Conservation (phyloP, 129 eudicot genomes). For the Helianthus tuberosus region DNA sequence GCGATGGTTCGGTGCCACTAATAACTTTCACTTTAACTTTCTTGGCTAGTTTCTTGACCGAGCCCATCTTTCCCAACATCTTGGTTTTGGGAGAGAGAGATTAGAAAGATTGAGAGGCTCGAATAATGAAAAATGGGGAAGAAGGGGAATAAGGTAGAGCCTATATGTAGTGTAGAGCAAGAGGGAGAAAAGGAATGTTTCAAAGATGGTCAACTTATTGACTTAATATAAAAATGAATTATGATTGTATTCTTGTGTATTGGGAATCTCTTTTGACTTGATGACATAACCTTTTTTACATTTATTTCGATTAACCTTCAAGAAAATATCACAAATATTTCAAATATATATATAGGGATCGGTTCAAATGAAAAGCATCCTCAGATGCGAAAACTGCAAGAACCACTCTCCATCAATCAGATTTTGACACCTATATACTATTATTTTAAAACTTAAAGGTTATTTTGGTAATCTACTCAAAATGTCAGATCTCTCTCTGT, state of each 20-base stretch:
- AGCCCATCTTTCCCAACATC: slow-evolving; percentile 72
- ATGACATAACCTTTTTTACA: neutral
- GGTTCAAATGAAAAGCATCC: no score
- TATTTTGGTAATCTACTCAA: no score
- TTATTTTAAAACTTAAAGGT: no score
- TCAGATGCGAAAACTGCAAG: no score
- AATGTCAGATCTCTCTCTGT: no score
- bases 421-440: no score
- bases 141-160: slow-evolving; percentile 18
- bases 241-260: slow-evolving; percentile 34
- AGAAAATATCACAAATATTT: no score
- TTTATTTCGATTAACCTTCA: no score
- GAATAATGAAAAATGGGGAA: slow-evolving; percentile 15
- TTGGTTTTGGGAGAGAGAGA: slow-evolving; percentile 28
- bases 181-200: slow-evolving; percentile 38
- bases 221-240: slow-evolving; percentile 32
- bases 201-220: slow-evolving; percentile 45
- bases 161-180: slow-evolving; percentile 34
- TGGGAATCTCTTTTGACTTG: slow-evolving; percentile 36
- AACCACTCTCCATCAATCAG: no score
- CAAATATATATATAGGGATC: no score
- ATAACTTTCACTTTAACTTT: slow-evolving; percentile 50
- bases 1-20: slow-evolving; percentile 32
- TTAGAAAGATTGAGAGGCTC: slow-evolving; percentile 8
- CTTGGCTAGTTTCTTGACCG: slow-evolving; percentile 78